Evolutionary conservation across 495 filamentous ascomycete genomes (phyloP).

Genomic region (Trichocladium antarcticum): DNA sequence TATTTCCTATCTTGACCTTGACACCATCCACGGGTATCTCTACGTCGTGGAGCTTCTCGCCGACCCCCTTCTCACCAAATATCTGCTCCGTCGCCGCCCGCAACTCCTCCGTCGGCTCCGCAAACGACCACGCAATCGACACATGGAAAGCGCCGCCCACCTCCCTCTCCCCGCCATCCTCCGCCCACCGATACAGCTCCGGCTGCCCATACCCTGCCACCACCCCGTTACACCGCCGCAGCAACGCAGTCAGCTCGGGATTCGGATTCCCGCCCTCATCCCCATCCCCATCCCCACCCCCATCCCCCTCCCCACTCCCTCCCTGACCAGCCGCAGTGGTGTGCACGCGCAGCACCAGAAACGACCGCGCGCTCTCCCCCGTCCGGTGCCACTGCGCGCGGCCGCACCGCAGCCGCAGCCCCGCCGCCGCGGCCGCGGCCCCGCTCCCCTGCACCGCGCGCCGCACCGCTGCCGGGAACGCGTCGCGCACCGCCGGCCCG

Average conservation of each 20-base stretch:
- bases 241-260: constrained; percentile 51
- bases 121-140: constrained; percentile 67
- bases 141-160: constrained; percentile 55
- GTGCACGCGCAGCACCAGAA: constrained; percentile 59
- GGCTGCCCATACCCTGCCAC: constrained; percentile 54
- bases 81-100: constrained; percentile 21
- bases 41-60: constrained; percentile 18
- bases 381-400: constrained; percentile 35
- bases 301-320: constrained; percentile 7
- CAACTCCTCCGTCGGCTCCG: constrained; percentile 33
- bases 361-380: constrained; percentile 66
- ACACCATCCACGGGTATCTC: constrained; percentile 39
- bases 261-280: constrained; percentile 14
- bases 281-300: neutral
- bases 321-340: neutral
- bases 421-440: constrained; percentile 15
- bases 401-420: constrained; percentile 24
- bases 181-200: constrained; percentile 47
- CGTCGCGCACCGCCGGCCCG: constrained; percentile 50
- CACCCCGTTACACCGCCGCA: constrained; percentile 53
- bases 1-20: constrained; percentile 73
- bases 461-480: constrained; percentile 44
- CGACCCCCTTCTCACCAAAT: constrained; percentile 12
- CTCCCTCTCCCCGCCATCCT: constrained; percentile 12
- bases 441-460: constrained; percentile 18